Evolutionary conservation across 345 rosid species (phyloP), one percentile per base, ranked within the genome.

Genomic region (Citrus sinensis): DNA sequence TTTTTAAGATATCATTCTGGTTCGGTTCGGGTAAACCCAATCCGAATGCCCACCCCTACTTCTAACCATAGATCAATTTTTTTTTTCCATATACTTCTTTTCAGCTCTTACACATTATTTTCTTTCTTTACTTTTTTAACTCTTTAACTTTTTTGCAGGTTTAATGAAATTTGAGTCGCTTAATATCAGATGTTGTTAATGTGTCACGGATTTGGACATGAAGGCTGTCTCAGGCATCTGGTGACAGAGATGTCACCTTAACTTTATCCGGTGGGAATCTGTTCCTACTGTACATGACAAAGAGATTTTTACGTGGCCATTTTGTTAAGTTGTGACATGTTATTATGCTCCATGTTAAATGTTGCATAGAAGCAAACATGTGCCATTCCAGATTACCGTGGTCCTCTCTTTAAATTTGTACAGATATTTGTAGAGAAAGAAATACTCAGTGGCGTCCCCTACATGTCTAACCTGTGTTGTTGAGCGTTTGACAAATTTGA

Each of bases 171-270:
- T 91, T 54, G 89, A 91, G 80, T 86, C 90, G 56, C 90, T 87
- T 68, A 87, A 83, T 77, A 74, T 89, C 71, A 87, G 83, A 62
- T 89, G 91, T 80, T 91, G 92, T 78, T 87, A 91, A 54, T 84
- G 86, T 67, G 73, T 88, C 14, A 87, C 80, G 22, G 94, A 89
- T 85, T 83, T 51, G 29, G 92, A 91, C 82, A 58, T 91, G 80
- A 84, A 78, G 85, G 83, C 83, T 79, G 86, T 90, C 51, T 85
- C 92, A 40, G 91, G 94, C 89, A 82, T 55, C 68, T 67, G 58
- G 20, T 63, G 29, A 40, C 4, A 56, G 7, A 42, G 35, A 62
- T 14, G 9, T 75, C 27, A 19, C 56, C 64, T 58, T 13, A 73
- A 35, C 24, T n/a, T 75, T 75, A 40, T 25, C 67, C 46, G 13